Evolutionary conservation across 495 filamentous ascomycete species (phyloP).

Genomic region (Oleoguttula mirabilis): DNA sequence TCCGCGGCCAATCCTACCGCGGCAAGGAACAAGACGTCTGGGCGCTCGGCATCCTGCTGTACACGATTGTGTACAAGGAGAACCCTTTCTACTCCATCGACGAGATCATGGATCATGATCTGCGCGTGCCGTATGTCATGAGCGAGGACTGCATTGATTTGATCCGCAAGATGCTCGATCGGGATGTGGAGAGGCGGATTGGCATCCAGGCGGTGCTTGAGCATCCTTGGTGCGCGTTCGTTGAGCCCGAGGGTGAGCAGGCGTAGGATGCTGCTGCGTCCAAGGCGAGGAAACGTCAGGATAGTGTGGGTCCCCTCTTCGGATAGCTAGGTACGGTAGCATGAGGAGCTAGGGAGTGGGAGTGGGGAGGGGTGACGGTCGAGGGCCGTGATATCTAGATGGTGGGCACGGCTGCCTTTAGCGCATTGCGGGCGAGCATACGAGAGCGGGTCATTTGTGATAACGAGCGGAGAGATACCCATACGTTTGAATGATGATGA

Average conservation of each 20-base stretch:
- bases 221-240: slow-evolving; percentile 57
- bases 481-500: too few relatives aligned
- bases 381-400: too few relatives aligned
- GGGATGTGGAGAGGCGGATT: slow-evolving; percentile 69
- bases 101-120: slow-evolving; percentile 94
- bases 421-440: too few relatives aligned
- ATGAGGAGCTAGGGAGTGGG: too few relatives aligned
- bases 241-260: slow-evolving; percentile 13
- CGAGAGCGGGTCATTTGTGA: too few relatives aligned
- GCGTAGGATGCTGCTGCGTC: too few relatives aligned
- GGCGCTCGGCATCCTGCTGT: slow-evolving; percentile 94
- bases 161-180: slow-evolving; percentile 79
- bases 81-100: slow-evolving; percentile 99
- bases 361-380: too few relatives aligned
- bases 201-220: slow-evolving; percentile 74
- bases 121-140: slow-evolving; percentile 81
- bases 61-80: slow-evolving; percentile 98
- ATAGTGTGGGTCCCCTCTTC: too few relatives aligned
- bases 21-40: slow-evolving; percentile 97
- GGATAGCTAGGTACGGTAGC: too few relatives aligned
- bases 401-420: too few relatives aligned
- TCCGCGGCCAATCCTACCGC: slow-evolving; percentile 85
- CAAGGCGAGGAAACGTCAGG: too few relatives aligned
- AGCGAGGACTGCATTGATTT: slow-evolving; percentile 85
- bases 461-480: too few relatives aligned